These are phyloP conservation scores for Colletotrichum sansevieriae DNA, from an alignment of 2,329 filamentous ascomycete genomes.

Conservation along the genomic window DNA sequence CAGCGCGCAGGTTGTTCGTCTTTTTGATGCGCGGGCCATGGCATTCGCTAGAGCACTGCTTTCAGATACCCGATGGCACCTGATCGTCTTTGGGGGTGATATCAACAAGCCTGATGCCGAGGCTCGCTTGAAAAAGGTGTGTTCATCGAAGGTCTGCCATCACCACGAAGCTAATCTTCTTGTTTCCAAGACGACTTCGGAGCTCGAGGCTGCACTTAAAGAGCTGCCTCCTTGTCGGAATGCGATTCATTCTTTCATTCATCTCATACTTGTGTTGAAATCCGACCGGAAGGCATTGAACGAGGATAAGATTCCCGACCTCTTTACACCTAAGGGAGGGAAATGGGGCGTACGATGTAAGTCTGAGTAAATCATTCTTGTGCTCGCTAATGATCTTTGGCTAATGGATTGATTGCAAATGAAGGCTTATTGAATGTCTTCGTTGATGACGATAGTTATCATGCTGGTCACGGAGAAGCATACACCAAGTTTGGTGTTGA, in stretches of 20 bases:
- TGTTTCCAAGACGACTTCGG: background rate
- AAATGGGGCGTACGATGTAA: constrained; percentile 20
- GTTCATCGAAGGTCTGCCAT: fast-evolving
- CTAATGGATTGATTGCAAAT: background rate
- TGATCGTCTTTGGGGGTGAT: constrained; percentile 46
- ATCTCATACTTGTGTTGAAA: constrained; percentile 12
- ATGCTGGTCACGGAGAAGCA: constrained; percentile 63
- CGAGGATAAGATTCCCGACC: constrained; percentile 15
- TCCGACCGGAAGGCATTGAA: constrained; percentile 10
- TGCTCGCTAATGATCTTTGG: too few species aligned
- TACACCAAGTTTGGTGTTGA: constrained; percentile 72
- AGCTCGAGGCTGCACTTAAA: background rate
- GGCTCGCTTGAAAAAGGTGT: constrained; percentile 1
- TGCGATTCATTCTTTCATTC: background rate
- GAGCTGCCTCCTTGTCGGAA: background rate
- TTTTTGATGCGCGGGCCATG: constrained; percentile 70
- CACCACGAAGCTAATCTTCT: background rate
- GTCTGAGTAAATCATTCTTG: background rate
- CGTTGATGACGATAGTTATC: constrained; percentile 65
- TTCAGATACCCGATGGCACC: constrained; percentile 58
- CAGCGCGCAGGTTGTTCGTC: constrained; percentile 69
- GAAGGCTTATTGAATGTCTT: constrained; percentile 60
- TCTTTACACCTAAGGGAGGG: constrained; percentile 9
- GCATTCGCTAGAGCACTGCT: constrained; percentile 65
- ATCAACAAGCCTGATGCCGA: background rate